phyloP scores from a whole-genome alignment of 257 asterid genomes.

The Gentiana macrophylla region DNA sequence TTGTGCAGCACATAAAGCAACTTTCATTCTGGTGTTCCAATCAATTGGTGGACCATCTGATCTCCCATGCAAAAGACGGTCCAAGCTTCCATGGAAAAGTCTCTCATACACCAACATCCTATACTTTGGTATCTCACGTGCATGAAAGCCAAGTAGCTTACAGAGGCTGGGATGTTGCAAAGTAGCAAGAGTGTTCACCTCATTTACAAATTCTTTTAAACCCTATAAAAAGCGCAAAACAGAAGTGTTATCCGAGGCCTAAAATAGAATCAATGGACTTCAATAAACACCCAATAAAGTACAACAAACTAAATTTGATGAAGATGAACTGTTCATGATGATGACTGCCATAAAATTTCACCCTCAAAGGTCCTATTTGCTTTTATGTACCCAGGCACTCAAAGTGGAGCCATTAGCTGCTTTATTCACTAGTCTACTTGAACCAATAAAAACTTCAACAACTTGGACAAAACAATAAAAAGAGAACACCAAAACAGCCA shows the following conservation, averaged over 20 bases:
- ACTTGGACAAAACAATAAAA: not conserved
- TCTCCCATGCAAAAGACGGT: slow-evolving; percentile 75
- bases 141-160: slow-evolving; percentile 83
- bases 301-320: slow-evolving; percentile 1
- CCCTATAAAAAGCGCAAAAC: slow-evolving; percentile 38
- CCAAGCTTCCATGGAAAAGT: slow-evolving; percentile 84
- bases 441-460: not conserved
- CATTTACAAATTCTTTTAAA: slow-evolving; percentile 70
- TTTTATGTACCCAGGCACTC: not conserved
- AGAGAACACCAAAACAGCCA: not conserved
- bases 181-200: slow-evolving; percentile 67
- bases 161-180: slow-evolving; percentile 70
- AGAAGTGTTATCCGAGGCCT: not conserved
- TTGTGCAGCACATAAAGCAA: slow-evolving; percentile 83
- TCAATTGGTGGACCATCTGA: slow-evolving; percentile 90
- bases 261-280: slow-evolving; percentile 2
- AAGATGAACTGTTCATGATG: not conserved
- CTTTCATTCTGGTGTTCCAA: slow-evolving; percentile 92
- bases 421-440: not conserved
- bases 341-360: too few species aligned
- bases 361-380: not conserved
- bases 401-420: not conserved
- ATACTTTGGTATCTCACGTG: slow-evolving; percentile 69
- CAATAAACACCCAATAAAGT: not conserved
- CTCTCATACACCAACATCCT: slow-evolving; percentile 88